These are phyloP conservation scores for Barnettozyma siamensis DNA, from an alignment of 805 yeast species.

Conservation along the genomic window DNA sequence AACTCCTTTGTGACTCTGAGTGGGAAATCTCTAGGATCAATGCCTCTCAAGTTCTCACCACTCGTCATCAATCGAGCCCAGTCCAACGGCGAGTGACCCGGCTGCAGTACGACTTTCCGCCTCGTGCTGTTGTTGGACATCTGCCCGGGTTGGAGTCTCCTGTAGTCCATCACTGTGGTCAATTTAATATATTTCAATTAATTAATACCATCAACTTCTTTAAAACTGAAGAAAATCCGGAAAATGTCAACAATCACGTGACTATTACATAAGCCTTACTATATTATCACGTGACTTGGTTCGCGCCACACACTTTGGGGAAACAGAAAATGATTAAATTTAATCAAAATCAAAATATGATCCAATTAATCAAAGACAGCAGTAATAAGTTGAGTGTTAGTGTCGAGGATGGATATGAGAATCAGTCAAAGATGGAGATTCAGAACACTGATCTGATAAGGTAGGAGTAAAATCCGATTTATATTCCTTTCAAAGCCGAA, in stretches of 20 bases:
- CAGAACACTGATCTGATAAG: conserved; percentile 32
- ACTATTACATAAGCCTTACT: too few relatives aligned
- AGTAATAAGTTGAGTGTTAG: conserved; percentile 36
- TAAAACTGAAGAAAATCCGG: too few relatives aligned
- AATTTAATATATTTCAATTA: too few relatives aligned
- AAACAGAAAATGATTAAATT: too few relatives aligned
- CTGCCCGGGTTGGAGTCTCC: background rate
- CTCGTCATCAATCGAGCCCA: conserved; percentile 64
- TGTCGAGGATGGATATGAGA: conserved; percentile 29
- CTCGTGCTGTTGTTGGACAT: conserved; percentile 25
- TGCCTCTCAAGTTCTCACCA: conserved; percentile 48
- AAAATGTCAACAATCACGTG: too few relatives aligned
- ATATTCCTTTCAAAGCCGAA: conserved; percentile 42
- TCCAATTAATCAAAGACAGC: too few relatives aligned
- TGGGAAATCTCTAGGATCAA: conserved; percentile 48
- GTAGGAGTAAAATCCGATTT: conserved; percentile 56
- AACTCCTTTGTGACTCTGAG: conserved; percentile 51
- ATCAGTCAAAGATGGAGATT: conserved; percentile 26
- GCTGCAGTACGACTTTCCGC: conserved; percentile 57
- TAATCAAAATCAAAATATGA: too few relatives aligned
- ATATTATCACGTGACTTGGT: background rate
- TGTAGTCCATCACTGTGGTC: too few relatives aligned
- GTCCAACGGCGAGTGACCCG: conserved; percentile 82
- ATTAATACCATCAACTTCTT: too few relatives aligned
- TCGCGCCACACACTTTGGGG: too few relatives aligned